Conservation (phyloP, 768 basidiomycete species). For the Naganishia vishniacii region DNA sequence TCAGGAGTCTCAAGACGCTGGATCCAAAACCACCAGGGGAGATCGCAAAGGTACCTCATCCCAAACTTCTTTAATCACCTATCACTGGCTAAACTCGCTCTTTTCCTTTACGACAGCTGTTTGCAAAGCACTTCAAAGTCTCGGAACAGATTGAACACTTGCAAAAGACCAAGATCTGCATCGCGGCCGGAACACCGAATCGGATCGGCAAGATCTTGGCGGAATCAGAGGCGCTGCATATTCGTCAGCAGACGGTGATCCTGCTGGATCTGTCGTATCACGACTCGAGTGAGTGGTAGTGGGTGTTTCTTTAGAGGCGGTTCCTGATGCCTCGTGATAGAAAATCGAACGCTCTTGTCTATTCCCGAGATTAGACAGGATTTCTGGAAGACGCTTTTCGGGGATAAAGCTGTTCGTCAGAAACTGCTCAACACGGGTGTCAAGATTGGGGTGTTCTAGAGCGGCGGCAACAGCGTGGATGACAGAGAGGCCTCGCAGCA, state of each 20-base stretch:
- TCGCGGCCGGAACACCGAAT: constrained; percentile 87
- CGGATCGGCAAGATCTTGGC: constrained; percentile 72
- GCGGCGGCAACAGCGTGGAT: no score
- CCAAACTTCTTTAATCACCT: background rate
- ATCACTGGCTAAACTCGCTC: background rate
- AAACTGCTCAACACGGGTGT: constrained; percentile 36
- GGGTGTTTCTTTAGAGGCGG: no score
- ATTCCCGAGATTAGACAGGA: constrained; percentile 44
- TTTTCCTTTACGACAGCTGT: constrained; percentile 53
- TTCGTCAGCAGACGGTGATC: constrained; percentile 27
- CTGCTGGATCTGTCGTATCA: constrained; percentile 26
- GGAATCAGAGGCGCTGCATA: constrained; percentile 31
- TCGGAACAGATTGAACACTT: constrained; percentile 80
- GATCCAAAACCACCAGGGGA: constrained; percentile 65
- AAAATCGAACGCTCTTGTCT: constrained; percentile 43
- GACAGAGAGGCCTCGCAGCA: no score
- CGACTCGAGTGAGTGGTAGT: constrained; percentile 21
- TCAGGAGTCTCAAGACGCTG: constrained; percentile 49
- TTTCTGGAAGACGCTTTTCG: constrained; percentile 45
- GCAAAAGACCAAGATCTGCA: constrained; percentile 73
- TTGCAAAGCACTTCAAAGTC: constrained; percentile 90
- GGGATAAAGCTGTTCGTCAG: constrained; percentile 33
- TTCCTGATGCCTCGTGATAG: constrained; percentile 22
- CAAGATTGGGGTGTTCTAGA: constrained; percentile 42
- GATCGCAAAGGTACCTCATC: constrained; percentile 62